These are phyloP conservation scores for Phytophthora syringae DNA, from an alignment of 352 stramenopile genomes.

Conservation along the genomic window DNA sequence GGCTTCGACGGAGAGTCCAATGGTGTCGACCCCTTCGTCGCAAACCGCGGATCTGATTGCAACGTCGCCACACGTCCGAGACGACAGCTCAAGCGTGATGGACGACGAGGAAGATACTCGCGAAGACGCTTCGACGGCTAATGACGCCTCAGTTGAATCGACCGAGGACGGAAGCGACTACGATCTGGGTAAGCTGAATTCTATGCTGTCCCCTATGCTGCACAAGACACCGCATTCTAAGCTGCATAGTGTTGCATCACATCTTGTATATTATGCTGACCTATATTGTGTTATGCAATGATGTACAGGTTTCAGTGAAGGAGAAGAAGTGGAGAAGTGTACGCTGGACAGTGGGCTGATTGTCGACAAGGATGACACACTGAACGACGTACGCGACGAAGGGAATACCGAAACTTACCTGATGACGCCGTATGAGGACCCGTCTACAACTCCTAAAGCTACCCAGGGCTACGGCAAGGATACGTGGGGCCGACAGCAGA, in stretches of 20 bases:
- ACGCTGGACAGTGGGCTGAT: neutral
- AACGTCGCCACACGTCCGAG: neutral
- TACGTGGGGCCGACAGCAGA: slow-evolving; percentile 1
- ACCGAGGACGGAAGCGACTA: neutral
- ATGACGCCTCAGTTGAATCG: neutral
- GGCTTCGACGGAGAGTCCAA: neutral
- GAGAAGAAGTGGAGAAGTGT: neutral
- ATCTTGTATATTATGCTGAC: neutral
- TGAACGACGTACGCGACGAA: neutral
- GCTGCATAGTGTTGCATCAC: neutral
- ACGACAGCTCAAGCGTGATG: neutral
- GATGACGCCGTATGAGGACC: neutral
- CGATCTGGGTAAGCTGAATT: neutral
- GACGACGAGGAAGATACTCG: neutral
- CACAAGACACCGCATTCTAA: neutral
- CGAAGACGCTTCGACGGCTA: neutral
- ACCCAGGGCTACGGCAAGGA: neutral
- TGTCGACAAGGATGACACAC: neutral
- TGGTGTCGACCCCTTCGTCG: neutral
- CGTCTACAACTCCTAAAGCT: neutral
- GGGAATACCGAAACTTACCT: neutral
- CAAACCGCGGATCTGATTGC: neutral
- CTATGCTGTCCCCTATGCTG: neutral
- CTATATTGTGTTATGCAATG: neutral
- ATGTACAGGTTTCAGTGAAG: neutral